These are phyloP conservation scores for Candida taoyuanica DNA, from an alignment of 805 yeast genomes.

Conservation along the genomic window DNA sequence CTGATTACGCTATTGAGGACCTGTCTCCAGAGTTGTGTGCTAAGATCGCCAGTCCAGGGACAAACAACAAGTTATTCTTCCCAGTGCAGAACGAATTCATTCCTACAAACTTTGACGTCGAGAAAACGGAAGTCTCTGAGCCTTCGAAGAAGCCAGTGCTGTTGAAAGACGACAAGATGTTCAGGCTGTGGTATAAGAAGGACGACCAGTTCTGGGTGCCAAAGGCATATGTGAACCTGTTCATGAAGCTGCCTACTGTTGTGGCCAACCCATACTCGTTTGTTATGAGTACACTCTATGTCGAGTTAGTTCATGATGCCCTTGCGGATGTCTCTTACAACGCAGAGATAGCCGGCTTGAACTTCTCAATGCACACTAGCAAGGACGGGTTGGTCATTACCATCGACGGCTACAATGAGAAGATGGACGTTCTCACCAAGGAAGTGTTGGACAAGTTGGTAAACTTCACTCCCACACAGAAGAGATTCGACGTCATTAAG, in stretches of 20 bases:
- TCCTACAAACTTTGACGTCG: constrained; percentile 71
- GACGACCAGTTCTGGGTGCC: constrained; percentile 90
- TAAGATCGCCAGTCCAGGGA: constrained; percentile 30
- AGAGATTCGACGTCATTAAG: constrained; percentile 63
- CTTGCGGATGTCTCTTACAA: constrained; percentile 74
- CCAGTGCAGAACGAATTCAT: constrained; percentile 79
- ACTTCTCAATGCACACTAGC: constrained; percentile 50
- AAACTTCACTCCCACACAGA: constrained; percentile 44
- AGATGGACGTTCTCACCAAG: constrained; percentile 57
- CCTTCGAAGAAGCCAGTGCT: constrained; percentile 54
- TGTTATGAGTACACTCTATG: constrained; percentile 55
- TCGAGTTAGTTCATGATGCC: constrained; percentile 70
- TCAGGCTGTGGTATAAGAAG: constrained; percentile 80
- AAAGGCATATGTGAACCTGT: constrained; percentile 65
- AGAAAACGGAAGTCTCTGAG: constrained; percentile 33
- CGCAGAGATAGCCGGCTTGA: constrained; percentile 78
- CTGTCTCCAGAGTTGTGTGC: constrained; percentile 38
- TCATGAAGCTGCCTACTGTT: constrained; percentile 61
- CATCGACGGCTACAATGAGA: constrained; percentile 80
- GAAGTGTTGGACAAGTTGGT: constrained; percentile 53
- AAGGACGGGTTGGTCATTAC: constrained; percentile 69
- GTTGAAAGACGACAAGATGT: constrained; percentile 44
- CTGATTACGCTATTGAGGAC: constrained; percentile 56
- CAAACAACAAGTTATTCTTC: constrained; percentile 41
- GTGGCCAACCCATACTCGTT: constrained; percentile 54